These are phyloP conservation scores for Colletotrichum zoysiae DNA, from an alignment of 2,329 filamentous ascomycete species.

Conservation along the genomic window DNA sequence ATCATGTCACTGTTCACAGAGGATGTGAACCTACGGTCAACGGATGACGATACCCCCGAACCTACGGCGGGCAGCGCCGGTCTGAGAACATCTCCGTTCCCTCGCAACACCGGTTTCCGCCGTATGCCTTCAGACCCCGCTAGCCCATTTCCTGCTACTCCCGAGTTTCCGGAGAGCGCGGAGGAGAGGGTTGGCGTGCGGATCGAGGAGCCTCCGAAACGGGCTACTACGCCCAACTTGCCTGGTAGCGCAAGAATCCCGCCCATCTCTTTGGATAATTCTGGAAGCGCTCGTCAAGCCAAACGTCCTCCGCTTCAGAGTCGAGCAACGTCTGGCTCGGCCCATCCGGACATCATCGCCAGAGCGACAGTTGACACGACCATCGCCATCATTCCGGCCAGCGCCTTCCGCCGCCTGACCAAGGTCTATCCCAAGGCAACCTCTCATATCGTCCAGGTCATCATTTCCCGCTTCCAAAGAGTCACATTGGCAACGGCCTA, in stretches of 20 bases:
- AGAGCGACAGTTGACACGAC: conserved; percentile 96
- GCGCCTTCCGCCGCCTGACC: conserved; percentile 92
- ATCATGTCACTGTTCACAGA: conserved; percentile 98
- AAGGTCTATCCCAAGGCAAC: conserved; percentile 96
- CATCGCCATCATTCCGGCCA: conserved; percentile 97
- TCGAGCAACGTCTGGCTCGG: conserved; percentile 74
- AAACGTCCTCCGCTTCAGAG: conserved; percentile 57
- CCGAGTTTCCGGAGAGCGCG: conserved; percentile 20
- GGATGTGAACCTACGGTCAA: conserved; percentile 83
- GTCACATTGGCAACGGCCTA: conserved; percentile 96
- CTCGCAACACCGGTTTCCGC: conserved; percentile 28
- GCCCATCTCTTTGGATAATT: conserved; percentile 71
- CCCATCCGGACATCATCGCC: conserved; percentile 97
- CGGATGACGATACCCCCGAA: conserved; percentile 67
- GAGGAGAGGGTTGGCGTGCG: conserved; percentile 28
- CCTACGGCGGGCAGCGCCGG: conserved; percentile 28
- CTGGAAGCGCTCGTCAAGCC: conserved; percentile 28
- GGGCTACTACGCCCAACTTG: conserved; percentile 27
- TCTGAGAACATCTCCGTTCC: conserved; percentile 33
- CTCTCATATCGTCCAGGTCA: conserved; percentile 97
- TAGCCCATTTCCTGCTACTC: conserved; percentile 39
- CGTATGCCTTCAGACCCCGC: conserved; percentile 39
- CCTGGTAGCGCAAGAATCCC: conserved; percentile 69
- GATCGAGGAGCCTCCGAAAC: conserved; percentile 33
- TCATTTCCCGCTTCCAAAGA: conserved; percentile 91